A percentile compares a stretch with the other conserved stretches of the same genome.
Conservation (phyloP, 805 yeast genomes). For the Grigorovia jiainica region DNA sequence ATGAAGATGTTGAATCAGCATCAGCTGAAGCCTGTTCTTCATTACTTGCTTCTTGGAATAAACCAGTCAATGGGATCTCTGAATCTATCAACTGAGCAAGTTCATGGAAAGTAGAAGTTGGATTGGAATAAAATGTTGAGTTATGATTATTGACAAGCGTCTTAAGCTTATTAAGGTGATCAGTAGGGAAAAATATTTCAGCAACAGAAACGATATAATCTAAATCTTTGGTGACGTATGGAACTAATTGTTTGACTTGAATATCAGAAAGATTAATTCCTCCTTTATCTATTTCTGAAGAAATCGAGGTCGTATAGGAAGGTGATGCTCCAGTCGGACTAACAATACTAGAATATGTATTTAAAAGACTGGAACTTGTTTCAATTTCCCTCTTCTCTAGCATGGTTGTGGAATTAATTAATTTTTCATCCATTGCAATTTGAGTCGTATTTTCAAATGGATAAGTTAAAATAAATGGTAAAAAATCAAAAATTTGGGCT, state of each 20-base stretch:
- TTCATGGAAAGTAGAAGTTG: constrained; percentile 43
- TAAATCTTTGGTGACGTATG: constrained; percentile 22
- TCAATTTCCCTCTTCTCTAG: neutral
- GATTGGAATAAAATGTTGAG: constrained; percentile 55
- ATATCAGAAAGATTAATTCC: neutral
- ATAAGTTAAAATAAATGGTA: constrained; percentile 61
- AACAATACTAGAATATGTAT: neutral
- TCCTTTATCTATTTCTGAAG: neutral
- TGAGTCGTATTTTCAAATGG: constrained; percentile 30
- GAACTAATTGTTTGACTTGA: constrained; percentile 7
- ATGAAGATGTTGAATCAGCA: neutral
- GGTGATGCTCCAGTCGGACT: neutral
- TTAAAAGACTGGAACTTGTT: neutral
- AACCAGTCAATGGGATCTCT: constrained; percentile 21
- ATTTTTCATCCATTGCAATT: neutral
- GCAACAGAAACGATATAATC: constrained; percentile 81
- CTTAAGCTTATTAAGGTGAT: constrained; percentile 40
- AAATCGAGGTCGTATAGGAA: neutral
- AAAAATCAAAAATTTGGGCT: constrained; percentile 54
- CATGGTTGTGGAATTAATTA: neutral
- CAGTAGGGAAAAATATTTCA: constrained; percentile 67
- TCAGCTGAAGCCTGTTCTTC: neutral
- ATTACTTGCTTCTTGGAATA: constrained; percentile 3
- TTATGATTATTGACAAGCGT: constrained; percentile 37
- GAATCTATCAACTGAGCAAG: constrained; percentile 64